These are phyloP conservation scores for Panus rudis DNA, from an alignment of 768 basidiomycete genomes.

Conservation along the genomic window DNA sequence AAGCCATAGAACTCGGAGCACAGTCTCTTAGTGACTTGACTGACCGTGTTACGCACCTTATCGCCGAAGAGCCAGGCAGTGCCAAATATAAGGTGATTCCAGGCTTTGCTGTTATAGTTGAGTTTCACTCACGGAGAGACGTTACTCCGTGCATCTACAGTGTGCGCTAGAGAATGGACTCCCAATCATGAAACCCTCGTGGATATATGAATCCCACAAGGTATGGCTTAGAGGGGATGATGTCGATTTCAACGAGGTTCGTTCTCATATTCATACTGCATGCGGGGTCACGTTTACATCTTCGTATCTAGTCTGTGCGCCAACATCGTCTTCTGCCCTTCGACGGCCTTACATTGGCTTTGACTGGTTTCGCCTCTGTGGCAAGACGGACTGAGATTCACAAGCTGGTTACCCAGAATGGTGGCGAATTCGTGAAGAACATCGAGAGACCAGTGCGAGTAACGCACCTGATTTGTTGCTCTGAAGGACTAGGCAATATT, in stretches of 20 bases:
- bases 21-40: constrained; percentile 65
- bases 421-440: constrained; percentile 67
- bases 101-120: background rate
- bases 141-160: no score
- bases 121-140: background rate
- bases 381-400: constrained; percentile 56
- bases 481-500: constrained; percentile 40
- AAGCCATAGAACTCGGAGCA: constrained; percentile 80
- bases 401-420: constrained; percentile 46
- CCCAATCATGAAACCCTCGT: constrained; percentile 71
- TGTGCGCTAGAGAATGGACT: constrained; percentile 77
- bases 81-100: constrained; percentile 70
- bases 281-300: background rate
- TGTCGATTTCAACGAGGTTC: constrained; percentile 57
- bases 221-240: constrained; percentile 79
- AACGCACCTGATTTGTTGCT: constrained; percentile 72
- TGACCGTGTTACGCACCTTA: constrained; percentile 79
- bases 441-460: constrained; percentile 73
- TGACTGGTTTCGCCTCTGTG: constrained; percentile 70
- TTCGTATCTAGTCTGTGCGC: constrained; percentile 43
- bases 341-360: constrained; percentile 56
- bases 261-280: constrained; percentile 11
- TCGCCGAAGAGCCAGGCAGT: constrained; percentile 75
- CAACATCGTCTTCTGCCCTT: constrained; percentile 69
- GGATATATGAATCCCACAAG: constrained; percentile 67